These are phyloP conservation scores for Pichia gijzeniarum DNA, from an alignment of 805 yeast genomes.

Conservation along the genomic window DNA sequence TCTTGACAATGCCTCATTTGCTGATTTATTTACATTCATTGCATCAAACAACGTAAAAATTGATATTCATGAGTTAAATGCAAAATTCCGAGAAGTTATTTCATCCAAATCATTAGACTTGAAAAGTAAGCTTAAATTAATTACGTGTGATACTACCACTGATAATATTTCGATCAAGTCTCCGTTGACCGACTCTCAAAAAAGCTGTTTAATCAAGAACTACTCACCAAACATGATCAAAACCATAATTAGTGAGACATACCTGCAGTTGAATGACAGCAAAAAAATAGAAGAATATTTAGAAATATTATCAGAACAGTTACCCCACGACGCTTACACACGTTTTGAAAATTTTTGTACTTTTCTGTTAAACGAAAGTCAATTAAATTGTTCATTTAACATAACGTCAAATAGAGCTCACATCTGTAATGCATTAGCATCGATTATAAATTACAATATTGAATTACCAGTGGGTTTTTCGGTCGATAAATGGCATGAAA, in stretches of 20 bases:
- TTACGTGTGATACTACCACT: neutral
- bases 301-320: neutral
- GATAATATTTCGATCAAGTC: too few relatives aligned
- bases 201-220: neutral
- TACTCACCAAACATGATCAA: slow-evolving; percentile 5
- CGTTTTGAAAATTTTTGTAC: slow-evolving; percentile 1
- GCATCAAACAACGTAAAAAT: neutral
- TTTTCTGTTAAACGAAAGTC: neutral
- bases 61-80: neutral
- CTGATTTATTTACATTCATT: neutral
- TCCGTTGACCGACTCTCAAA: neutral
- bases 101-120: neutral
- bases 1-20: neutral
- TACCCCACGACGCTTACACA: neutral
- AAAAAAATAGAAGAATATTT: slow-evolving; percentile 5
- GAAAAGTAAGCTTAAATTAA: neutral
- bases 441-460: neutral
- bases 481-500: slow-evolving; percentile 1
- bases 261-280: slow-evolving; percentile 1
- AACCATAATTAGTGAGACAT: neutral
- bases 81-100: neutral
- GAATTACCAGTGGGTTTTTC: neutral
- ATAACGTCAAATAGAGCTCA: neutral
- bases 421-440: neutral
- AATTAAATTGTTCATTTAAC: neutral